Evolutionary conservation across 1,284 basidiomycete species (phyloP), one percentile per base, ranked within the genome.

Genomic region (Ceratobasidium sp.): DNA sequence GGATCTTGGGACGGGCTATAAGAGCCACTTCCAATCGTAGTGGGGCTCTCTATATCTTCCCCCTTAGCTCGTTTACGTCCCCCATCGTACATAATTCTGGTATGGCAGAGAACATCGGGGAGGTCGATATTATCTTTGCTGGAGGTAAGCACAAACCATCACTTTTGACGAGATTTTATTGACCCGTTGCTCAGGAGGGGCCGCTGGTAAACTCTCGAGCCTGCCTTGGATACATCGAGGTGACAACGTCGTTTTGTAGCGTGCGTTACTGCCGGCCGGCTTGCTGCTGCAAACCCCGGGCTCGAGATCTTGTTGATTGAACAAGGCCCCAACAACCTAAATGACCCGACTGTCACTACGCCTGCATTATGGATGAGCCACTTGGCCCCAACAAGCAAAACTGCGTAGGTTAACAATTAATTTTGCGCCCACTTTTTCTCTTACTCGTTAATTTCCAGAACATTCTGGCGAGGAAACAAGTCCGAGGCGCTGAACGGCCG

Each of bases 181-280:
- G 25, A 29, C 25, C 25, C 25, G 25, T 29, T 29, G 25, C 25
- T 29, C 25, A 75, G 73, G 73, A 22, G 73, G 73, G 40, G 66
- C 73, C n/a, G 15, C 73, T 57, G 61, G 73, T 75, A 43, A 9
- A 62, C 37, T 54, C 19, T 40, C 29, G 29, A 62, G 15, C 8
- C 40, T 25, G 15, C 11, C 13, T 43, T 37, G 25, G 25, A 29
- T 29, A 29, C 25, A 29, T 29, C 25, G 25, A 29, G 25, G 25
- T 29, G 25, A 29, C 25, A 29, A 29, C 25, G 25, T 29, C 25
- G 19, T 40, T 57, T 22, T 44, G 19, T 22, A 75, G 73, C 73
- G 11, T 75, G 73, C 34, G 73, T 75, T 29, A 62, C 73, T n/a
- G 73, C 73, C 25, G 73, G 73, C 25, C 73, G 73, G 22, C 73